Evolutionary conservation across 495 filamentous ascomycete species (phyloP), one percentile per base, ranked within the genome.

Genomic region (Trichocladium antarcticum): DNA sequence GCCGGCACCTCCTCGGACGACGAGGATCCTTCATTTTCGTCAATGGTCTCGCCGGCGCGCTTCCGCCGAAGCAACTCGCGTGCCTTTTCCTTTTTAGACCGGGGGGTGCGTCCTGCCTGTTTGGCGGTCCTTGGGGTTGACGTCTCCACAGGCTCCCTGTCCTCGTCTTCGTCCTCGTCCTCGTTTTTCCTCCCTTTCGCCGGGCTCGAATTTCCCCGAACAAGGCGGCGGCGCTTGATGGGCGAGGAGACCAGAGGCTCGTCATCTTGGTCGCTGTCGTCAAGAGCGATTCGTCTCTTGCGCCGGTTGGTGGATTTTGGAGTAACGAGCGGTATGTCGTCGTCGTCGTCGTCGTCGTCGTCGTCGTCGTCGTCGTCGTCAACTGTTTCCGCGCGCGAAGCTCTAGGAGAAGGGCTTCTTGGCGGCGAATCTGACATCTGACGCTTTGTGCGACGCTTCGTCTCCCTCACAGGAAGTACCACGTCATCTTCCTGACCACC

Each of bases 21-120:
- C 8, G 9, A 24, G 3, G 56, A 58, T 1, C 61, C 60, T 0
- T 71, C 69, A 0, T 66, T 52, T 40, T 72, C 57, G 0, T 64
- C 54, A 15, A 74, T 68, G 44, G 68, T 73, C 42, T 78, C 62
- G 4, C 82, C 82, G 5, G 79, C 77, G 17, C 80, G 74, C 42
- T 58, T 62, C 9, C 59, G 55, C 20, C 61, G 50, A 10, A 60
- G 55, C 0, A 60, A 39, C 49, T 64, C 57, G 20, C 47, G 42
- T 2, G 61, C 61, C 27, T 50, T 62, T 29, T 62, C 57, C 37
- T 64, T 64, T 14, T 54, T 37, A 1, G 59, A 56, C 17, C 50
- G 51, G 0, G 51, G 59, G 36, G 50, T 53, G 11, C 53, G 38
- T 15, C 36, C 28, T 6, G 34, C 14, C 2, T 42, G 17, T 14